Percentiles rank a stretch among this genome's conserved stretches.
Evolutionary conservation across 768 basidiomycete species (phyloP).

Genomic region (Terana coerulea): DNA sequence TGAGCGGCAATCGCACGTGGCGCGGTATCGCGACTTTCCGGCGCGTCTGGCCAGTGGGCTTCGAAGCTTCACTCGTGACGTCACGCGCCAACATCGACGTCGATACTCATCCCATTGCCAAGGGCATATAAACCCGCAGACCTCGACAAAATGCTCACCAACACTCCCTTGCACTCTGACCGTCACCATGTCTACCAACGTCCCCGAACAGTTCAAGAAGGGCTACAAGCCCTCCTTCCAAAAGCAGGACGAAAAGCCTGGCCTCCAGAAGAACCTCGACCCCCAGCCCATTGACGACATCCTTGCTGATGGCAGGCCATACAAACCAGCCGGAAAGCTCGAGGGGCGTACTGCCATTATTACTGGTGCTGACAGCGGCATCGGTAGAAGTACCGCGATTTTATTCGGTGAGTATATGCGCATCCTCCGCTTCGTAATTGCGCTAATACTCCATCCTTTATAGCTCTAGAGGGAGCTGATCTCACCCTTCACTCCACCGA

Average conservation of each 20-base stretch:
- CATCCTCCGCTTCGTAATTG: not conserved
- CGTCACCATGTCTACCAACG: not conserved
- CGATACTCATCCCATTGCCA: not conserved
- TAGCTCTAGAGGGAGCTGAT: slow-evolving; percentile 35
- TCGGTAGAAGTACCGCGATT: slow-evolving; percentile 41
- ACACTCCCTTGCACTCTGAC: not conserved
- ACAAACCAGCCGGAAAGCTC: slow-evolving; percentile 43
- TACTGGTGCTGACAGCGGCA: slow-evolving; percentile 49
- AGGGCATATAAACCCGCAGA: not conserved
- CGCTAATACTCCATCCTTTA: not conserved
- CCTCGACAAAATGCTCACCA: not conserved
- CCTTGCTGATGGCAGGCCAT: slow-evolving; percentile 40
- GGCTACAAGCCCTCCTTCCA: slow-evolving; percentile 32
- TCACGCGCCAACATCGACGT: slow-evolving; percentile 11
- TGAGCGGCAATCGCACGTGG: slow-evolving; percentile 5
- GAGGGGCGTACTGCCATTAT: slow-evolving; percentile 45
- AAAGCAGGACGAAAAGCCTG: slow-evolving; percentile 25
- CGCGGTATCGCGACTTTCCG: not conserved
- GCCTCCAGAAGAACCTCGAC: slow-evolving; percentile 28
- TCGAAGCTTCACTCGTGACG: not conserved
- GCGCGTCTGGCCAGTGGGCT: no score
- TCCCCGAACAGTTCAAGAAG: slow-evolving; percentile 26
- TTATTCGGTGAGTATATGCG: slow-evolving; percentile 28
- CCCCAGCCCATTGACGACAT: slow-evolving; percentile 38
- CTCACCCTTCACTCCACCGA: slow-evolving; percentile 27